These are phyloP conservation scores for Aspergillus neoniger DNA, from an alignment of 2,329 filamentous ascomycete species.

Conservation along the genomic window DNA sequence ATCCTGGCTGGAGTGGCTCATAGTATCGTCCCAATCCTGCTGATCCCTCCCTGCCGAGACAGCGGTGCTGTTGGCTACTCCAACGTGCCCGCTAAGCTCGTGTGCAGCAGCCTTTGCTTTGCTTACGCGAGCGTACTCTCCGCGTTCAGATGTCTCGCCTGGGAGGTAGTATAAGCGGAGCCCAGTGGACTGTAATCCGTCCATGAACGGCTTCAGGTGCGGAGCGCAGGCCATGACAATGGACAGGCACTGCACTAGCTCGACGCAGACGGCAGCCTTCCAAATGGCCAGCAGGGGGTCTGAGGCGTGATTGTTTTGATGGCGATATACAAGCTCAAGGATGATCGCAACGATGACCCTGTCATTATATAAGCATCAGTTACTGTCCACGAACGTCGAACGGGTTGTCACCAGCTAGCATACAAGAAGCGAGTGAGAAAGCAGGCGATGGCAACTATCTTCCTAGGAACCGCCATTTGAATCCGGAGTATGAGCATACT, in stretches of 20 bases:
- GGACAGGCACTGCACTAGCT: background rate
- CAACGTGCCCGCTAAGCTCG: background rate
- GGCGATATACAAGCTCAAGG: background rate
- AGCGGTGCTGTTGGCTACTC: background rate
- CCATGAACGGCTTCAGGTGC: slow-evolving; percentile 5
- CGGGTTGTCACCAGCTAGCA: background rate
- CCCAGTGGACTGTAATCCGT: slow-evolving; percentile 3
- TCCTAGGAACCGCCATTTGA: background rate
- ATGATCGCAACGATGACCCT: background rate
- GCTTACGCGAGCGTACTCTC: background rate
- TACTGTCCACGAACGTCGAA: background rate
- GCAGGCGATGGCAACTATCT: background rate
- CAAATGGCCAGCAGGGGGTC: background rate
- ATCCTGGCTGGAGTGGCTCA: slow-evolving; percentile 5
- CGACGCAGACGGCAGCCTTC: background rate
- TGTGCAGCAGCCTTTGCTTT: background rate
- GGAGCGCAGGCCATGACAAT: background rate
- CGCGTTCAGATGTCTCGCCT: background rate
- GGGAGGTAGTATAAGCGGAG: background rate
- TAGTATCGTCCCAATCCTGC: background rate
- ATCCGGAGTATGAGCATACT: background rate
- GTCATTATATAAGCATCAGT: background rate
- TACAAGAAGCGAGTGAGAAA: slow-evolving; percentile 1
- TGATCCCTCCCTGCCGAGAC: background rate
- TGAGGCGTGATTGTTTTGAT: background rate